Conservation (phyloP, 176 grass and related monocot genomes). For the Puya raimondii region DNA sequence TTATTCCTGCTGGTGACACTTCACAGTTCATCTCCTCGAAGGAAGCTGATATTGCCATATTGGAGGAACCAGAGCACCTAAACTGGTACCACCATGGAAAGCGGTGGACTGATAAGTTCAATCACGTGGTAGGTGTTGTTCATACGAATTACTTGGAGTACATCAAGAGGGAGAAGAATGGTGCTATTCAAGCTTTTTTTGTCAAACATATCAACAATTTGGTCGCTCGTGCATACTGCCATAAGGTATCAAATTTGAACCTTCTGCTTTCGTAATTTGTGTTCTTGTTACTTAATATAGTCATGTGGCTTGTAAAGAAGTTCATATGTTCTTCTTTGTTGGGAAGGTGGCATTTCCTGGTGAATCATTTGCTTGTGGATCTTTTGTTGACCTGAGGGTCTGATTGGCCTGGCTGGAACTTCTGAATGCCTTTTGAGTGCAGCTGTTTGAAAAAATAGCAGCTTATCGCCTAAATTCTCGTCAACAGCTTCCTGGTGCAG, state of each 20-base stretch:
- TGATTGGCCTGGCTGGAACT: too few relatives aligned
- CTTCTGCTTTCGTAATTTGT: not conserved
- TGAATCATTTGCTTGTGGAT: not conserved
- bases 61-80: conserved; percentile 92
- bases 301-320: not conserved
- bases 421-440: too few relatives aligned
- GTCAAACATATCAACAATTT: conserved; percentile 91
- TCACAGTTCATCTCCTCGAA: conserved; percentile 74
- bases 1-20: conserved; percentile 84
- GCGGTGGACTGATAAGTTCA: conserved; percentile 89
- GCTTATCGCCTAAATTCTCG: too few relatives aligned
- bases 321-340: not conserved
- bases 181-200: conserved; percentile 78
- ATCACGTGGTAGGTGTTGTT: conserved; percentile 87
- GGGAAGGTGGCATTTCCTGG: not conserved
- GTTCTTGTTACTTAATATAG: not conserved
- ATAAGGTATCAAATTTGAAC: conserved; percentile 45
- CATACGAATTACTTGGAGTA: conserved; percentile 97
- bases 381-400: too few relatives aligned
- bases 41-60: conserved; percentile 81
- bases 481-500: not conserved
- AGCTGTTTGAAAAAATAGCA: too few relatives aligned
- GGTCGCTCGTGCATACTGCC: conserved; percentile 66
- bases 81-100: conserved; percentile 99
- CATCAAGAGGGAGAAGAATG: conserved; percentile 91